phyloP scores from a whole-genome alignment of 1,139 yeast species.

The Pichia sp. region DNA sequence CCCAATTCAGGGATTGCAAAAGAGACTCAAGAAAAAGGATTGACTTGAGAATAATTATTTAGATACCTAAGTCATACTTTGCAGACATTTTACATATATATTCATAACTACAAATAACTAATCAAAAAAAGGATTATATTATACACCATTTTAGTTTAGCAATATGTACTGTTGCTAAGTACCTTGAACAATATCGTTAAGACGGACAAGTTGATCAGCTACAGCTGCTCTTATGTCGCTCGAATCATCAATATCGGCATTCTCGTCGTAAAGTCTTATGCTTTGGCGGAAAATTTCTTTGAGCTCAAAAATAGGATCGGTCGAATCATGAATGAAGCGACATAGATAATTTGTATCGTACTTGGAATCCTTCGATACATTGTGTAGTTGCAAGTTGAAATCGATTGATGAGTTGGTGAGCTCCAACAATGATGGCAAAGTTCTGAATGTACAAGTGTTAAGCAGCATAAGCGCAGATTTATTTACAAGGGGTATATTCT shows the following conservation, averaged over 20 bases:
- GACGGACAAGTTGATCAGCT: slow-evolving; percentile 9
- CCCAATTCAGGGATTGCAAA: not conserved
- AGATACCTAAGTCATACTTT: not conserved
- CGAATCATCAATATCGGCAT: not conserved
- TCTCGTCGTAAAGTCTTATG: slow-evolving; percentile 10
- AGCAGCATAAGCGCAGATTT: slow-evolving; percentile 12
- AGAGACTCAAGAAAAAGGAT: slow-evolving; percentile 5
- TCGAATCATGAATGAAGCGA: slow-evolving; percentile 5
- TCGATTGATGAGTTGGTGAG: slow-evolving; percentile 11
- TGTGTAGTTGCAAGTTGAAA: slow-evolving; percentile 15
- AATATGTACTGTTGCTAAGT: not conserved
- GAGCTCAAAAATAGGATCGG: slow-evolving; percentile 8
- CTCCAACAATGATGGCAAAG: slow-evolving; percentile 6
- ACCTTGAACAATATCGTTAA: slow-evolving; percentile 8
- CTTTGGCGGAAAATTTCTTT: slow-evolving; percentile 11
- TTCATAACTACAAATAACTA: not conserved
- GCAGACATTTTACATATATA: not conserved
- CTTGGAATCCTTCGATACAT: slow-evolving; percentile 9
- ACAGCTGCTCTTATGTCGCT: slow-evolving; percentile 1
- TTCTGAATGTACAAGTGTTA: not conserved
- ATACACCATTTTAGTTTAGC: no score
- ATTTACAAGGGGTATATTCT: slow-evolving; percentile 19
- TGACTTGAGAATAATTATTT: not conserved
- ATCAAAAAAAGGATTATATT: not conserved
- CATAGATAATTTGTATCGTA: slow-evolving; percentile 14